Evolutionary conservation across 306 rosid species (phyloP).

Genomic region (apple (Malus domestica)): DNA sequence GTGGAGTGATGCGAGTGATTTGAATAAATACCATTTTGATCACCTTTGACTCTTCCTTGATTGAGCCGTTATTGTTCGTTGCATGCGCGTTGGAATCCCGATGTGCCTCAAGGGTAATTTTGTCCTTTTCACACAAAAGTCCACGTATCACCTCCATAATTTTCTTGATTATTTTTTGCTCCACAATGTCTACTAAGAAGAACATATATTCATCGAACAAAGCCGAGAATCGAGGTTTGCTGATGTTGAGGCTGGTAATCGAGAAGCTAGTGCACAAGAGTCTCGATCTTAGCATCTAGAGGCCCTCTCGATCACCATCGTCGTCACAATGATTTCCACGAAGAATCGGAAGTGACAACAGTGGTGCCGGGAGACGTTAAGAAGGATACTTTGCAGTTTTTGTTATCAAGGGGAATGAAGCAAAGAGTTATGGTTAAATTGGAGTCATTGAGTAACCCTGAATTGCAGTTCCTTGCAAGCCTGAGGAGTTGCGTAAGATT

Average conservation of each 20-base stretch:
- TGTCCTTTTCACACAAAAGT: no score
- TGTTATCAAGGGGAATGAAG: conserved; percentile 45
- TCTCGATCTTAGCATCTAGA: conserved; percentile 7
- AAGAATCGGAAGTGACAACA: conserved; percentile 11
- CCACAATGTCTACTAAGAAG: background rate
- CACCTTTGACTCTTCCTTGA: no score
- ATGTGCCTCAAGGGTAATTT: no score
- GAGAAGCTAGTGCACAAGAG: conserved; percentile 13
- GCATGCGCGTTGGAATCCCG: no score
- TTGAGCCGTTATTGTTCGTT: no score
- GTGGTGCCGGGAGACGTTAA: conserved; percentile 33
- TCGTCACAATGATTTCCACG: background rate
- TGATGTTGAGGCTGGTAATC: conserved; percentile 27
- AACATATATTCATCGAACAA: no score
- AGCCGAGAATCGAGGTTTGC: background rate
- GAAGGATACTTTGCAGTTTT: conserved; percentile 55
- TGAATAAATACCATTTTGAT: no score
- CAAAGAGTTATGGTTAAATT: conserved; percentile 41
- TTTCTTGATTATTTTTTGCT: no score
- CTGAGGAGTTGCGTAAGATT: conserved; percentile 48
- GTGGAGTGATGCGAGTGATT: no score
- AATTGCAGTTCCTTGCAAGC: conserved; percentile 54
- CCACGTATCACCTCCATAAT: no score
- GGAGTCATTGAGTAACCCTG: conserved; percentile 42
- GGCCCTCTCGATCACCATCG: background rate